Conservation (phyloP, 352 stramenopile genomes). For the Pythium sukuiense region DNA sequence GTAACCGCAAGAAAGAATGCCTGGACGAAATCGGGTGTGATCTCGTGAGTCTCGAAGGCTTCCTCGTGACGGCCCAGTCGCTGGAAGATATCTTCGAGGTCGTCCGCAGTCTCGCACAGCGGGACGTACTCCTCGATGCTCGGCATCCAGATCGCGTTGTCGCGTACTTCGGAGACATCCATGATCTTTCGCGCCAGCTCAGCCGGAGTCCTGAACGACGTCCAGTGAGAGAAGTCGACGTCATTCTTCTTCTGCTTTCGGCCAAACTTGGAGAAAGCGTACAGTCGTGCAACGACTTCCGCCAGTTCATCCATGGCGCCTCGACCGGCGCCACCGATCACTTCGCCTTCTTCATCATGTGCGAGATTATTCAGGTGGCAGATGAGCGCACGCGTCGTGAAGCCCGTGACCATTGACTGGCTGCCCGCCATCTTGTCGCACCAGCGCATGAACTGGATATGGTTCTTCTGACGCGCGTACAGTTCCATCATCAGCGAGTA, state of each 20-base stretch:
- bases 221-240: constrained; percentile 4
- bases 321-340: background rate
- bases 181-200: constrained; percentile 19
- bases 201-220: constrained; percentile 4
- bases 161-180: constrained; percentile 11
- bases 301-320: constrained; percentile 15
- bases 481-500: constrained; percentile 72
- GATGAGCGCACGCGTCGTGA: constrained; percentile 56
- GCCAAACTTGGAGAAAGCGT: constrained; percentile 4
- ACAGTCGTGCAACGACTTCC: constrained; percentile 3
- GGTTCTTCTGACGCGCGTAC: constrained; percentile 48
- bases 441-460: constrained; percentile 50
- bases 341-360: background rate
- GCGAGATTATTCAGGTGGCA: constrained; percentile 41
- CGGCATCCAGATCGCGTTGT: constrained; percentile 8
- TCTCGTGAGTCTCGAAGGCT: constrained; percentile 22
- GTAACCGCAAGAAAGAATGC: constrained; percentile 45
- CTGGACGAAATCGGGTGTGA: constrained; percentile 53
- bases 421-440: constrained; percentile 43
- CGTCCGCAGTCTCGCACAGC: constrained; percentile 5
- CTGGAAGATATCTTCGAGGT: constrained; percentile 22
- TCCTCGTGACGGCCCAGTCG: constrained; percentile 42
- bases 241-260: background rate
- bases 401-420: constrained; percentile 44
- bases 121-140: constrained; percentile 21